These are phyloP conservation scores for Croton laevigatus DNA, from an alignment of 441 rosid genomes.

Conservation along the genomic window DNA sequence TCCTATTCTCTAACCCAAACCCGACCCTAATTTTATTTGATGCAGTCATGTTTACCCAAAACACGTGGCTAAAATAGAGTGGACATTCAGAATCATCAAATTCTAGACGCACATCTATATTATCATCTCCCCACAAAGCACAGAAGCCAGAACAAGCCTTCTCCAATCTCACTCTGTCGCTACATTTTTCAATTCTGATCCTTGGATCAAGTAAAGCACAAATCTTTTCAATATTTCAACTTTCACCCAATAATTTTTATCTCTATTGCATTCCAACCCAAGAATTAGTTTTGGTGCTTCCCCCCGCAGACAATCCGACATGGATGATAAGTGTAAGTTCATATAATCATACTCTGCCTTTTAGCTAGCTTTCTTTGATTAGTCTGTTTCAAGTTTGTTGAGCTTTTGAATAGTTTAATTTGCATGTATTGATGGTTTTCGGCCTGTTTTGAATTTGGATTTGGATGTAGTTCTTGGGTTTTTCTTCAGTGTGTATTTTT, in stretches of 20 bases:
- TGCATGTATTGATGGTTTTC: background rate
- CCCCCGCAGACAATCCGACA: background rate
- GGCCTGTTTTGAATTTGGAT: background rate
- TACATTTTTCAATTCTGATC: background rate
- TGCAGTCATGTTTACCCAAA: background rate
- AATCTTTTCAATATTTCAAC: conserved; percentile 1
- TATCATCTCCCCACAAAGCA: background rate
- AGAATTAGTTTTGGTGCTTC: background rate
- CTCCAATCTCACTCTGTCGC: background rate
- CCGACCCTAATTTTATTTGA: background rate
- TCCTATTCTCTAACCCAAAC: background rate
- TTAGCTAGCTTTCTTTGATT: background rate
- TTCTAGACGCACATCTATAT: background rate
- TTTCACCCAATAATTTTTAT: background rate
- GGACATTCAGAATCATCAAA: background rate
- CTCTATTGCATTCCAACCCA: background rate
- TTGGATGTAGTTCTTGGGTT: background rate
- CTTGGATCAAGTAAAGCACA: conserved; percentile 4
- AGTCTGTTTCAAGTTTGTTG: background rate
- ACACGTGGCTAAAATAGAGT: background rate
- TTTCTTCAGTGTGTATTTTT: background rate
- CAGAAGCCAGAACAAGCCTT: background rate
- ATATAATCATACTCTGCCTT: background rate
- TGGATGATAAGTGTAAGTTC: background rate
- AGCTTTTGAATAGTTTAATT: background rate